phyloP scores from a whole-genome alignment of 1,284 basidiomycete species.

The Agaricales sp. region DNA sequence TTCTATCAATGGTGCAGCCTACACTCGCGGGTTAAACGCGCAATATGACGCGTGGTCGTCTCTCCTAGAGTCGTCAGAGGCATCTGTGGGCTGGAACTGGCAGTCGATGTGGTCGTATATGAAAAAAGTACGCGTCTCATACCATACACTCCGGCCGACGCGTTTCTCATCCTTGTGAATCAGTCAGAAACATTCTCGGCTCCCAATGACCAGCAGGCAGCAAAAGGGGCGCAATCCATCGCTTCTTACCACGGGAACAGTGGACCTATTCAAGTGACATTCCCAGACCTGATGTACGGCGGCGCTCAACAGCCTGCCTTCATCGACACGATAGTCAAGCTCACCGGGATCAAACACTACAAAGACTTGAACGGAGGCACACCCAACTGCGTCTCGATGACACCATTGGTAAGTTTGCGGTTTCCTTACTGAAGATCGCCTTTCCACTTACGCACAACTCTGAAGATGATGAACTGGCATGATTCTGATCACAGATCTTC shows the following conservation, averaged over 20 bases:
- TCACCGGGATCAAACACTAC: constrained; percentile 35
- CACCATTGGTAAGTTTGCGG: constrained; percentile 28
- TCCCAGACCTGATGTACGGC: constrained; percentile 41
- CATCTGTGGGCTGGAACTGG: constrained; percentile 48
- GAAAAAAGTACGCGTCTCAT: constrained; percentile 30
- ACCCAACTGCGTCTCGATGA: constrained; percentile 45
- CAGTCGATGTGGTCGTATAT: constrained; percentile 36
- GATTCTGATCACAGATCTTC: constrained; percentile 25
- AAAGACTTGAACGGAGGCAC: constrained; percentile 46
- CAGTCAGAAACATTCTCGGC: constrained; percentile 45
- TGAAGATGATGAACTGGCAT: constrained; percentile 25
- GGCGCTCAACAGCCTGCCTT: constrained; percentile 46
- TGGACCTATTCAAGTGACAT: constrained; percentile 46
- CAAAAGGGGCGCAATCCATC: constrained; percentile 36
- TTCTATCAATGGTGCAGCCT: constrained; percentile 50
- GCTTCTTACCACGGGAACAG: constrained; percentile 37
- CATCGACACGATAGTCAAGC: constrained; percentile 31
- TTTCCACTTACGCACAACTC: not conserved
- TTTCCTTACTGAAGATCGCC: not conserved
- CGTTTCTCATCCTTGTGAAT: not conserved
- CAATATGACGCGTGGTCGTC: constrained; percentile 49
- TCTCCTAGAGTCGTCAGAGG: constrained; percentile 38
- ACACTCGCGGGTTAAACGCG: constrained; percentile 42
- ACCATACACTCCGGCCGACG: not conserved
- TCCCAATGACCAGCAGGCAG: constrained; percentile 37